Evolutionary conservation across 495 filamentous ascomycete genomes (phyloP).

Genomic region (Trichoderma reesei): DNA sequence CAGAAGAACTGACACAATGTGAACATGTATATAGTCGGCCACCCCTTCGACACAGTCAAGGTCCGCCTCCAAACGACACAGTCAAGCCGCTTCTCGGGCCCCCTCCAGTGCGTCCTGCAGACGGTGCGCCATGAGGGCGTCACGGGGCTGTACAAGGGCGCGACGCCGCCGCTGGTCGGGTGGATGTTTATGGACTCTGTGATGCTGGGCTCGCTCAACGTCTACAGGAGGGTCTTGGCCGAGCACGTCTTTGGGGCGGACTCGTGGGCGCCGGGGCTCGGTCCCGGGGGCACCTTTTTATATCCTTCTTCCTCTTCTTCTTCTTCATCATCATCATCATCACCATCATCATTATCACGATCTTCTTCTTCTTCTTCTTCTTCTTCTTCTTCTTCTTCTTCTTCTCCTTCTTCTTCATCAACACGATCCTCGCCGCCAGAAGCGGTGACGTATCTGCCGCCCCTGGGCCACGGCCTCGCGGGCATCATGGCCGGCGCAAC

Average conservation of each 20-base stretch:
- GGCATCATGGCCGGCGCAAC: constrained; percentile 82
- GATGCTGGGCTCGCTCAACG: constrained; percentile 85
- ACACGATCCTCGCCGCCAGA: too few species aligned
- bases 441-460: constrained; percentile 61
- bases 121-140: constrained; percentile 75
- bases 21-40: too few species aligned
- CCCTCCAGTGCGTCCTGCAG: constrained; percentile 73
- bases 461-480: constrained; percentile 74
- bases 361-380: too few species aligned
- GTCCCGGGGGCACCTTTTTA: too few species aligned
- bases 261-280: constrained; percentile 18
- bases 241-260: constrained; percentile 66
- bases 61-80: constrained; percentile 88
- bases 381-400: too few species aligned
- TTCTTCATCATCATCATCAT: neutral
- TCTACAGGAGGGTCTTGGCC: constrained; percentile 74
- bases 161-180: constrained; percentile 79
- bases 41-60: constrained; percentile 89
- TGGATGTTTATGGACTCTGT: constrained; percentile 99
- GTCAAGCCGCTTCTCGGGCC: constrained; percentile 67
- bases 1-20: too few species aligned
- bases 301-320: too few species aligned
- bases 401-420: too few species aligned
- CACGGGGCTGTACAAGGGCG: constrained; percentile 77
- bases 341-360: neutral